Evolutionary conservation across 1,284 basidiomycete genomes (phyloP), one percentile per base, ranked within the genome.

Genomic region (Prillingera fragicola): DNA sequence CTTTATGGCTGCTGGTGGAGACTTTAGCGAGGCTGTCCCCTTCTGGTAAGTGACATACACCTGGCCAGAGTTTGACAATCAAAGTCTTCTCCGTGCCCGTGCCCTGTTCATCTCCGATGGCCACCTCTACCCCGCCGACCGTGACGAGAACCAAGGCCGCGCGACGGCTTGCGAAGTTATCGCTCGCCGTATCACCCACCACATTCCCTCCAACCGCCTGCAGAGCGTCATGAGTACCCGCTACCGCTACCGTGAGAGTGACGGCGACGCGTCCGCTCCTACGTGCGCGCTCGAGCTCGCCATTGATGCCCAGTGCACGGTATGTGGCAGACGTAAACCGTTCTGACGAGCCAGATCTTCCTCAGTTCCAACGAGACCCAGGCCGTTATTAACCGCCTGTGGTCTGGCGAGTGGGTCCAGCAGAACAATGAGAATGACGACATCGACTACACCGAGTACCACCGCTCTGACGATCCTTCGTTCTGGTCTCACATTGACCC

Each of bases 361-460:
- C 71, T 96, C 32, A 87, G 86, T 7, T 92, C 87, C 0, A 82
- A 71, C 41, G 90, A 95, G 71, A 81, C 87, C 8, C 90, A 95
- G 67, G 78, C 85, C 59, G 72, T 75, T 24, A 67, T 76, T 36
- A 64, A 70, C 38, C 63, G 63, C 0, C 75, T 92, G 12, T 92
- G 89, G 88, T 76, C 70, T 19, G 89, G 89, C n/a, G 78, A 83
- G 15, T 77, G 87, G 50, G 75, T 92, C 3, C 88, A 90, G 67
- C 77, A 76, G 45, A 82, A 85, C 57, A 84, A 83, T 52, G 78
- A 78, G 2, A 60, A 69, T 44, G 61, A 69, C 42, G 66, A 73
- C 48, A 70, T 73, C 53, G 70, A 73, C 45, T 73, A 72, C 40
- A 63, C 67, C 21, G 65, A 65, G 33, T 73, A 73, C 41, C 60